Evolutionary conservation across 495 filamentous ascomycete species (phyloP).

Genomic region (Xylaria longipes): DNA sequence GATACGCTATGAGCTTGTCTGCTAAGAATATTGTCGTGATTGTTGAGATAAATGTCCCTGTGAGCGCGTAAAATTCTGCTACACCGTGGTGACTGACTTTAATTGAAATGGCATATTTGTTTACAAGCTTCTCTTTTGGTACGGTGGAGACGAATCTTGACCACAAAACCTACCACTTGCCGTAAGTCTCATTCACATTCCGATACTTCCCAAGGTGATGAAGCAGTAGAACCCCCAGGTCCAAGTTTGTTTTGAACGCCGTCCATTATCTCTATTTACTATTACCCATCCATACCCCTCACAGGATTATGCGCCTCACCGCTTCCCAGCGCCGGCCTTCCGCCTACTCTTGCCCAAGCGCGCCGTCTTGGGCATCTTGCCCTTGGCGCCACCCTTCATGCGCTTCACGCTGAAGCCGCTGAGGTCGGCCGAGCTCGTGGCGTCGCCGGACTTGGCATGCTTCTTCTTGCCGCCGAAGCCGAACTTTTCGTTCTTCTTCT

Average conservation of each 20-base stretch:
- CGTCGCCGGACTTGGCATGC: conserved; percentile 85
- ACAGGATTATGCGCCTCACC: conserved; percentile 22
- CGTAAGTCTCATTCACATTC: neutral
- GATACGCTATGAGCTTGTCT: neutral
- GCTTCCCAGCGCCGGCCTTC: conserved; percentile 41
- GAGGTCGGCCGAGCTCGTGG: conserved; percentile 76
- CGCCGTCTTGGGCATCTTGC: conserved; percentile 30
- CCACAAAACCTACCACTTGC: neutral
- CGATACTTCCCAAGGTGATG: conserved; percentile 24
- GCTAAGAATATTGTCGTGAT: neutral
- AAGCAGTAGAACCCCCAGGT: neutral
- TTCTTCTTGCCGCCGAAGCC: conserved; percentile 96
- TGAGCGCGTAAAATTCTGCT: neutral
- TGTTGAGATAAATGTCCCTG: neutral
- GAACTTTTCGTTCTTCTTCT: conserved; percentile 91
- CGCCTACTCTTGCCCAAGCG: conserved; percentile 49
- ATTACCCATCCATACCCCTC: neutral
- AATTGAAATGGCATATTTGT: neutral
- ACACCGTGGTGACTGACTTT: neutral
- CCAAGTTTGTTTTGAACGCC: conserved; percentile 21
- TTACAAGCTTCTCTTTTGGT: neutral
- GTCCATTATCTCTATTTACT: conserved; percentile 15
- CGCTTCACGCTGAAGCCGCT: conserved; percentile 77
- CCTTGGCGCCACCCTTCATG: conserved; percentile 68
- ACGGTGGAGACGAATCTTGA: neutral